A percentile compares a stretch with the other conserved stretches of the same genome.
phyloP scores from a whole-genome alignment of 768 basidiomycete genomes.

The Suillus fuscotomentosus region DNA sequence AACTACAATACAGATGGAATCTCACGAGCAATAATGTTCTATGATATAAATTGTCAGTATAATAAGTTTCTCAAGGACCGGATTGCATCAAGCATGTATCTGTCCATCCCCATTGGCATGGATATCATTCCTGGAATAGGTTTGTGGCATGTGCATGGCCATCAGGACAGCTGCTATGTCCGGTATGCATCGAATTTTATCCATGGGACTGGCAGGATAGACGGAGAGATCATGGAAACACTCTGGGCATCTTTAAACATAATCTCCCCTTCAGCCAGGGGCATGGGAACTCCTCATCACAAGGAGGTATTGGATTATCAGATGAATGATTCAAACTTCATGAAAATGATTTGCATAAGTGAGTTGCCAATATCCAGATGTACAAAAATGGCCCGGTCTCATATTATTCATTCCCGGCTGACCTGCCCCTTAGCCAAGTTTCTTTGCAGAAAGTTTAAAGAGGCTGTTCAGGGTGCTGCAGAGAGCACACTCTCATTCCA shows the following conservation, averaged over 20 bases:
- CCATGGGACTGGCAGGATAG: no score
- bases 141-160: constrained; percentile 9
- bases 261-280: no score
- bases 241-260: no score
- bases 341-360: no score
- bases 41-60: constrained; percentile 32
- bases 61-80: background rate
- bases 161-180: background rate
- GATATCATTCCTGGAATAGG: constrained; percentile 3
- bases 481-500: background rate
- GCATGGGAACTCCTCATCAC: background rate
- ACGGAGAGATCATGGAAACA: no score
- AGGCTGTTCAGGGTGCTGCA: background rate
- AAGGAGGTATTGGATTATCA: constrained; percentile 22
- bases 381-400: no score
- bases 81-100: background rate
- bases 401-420: no score
- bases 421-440: background rate
- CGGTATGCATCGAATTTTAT: no score
- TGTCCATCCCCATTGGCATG: background rate
- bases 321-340: constrained; percentile 11
- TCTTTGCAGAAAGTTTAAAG: constrained; percentile 1
- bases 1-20: background rate
- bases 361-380: no score
- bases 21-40: constrained; percentile 13